Conservation (phyloP, 225 moss, liverwort and hornwort species). For the Polytrichum formosum region DNA sequence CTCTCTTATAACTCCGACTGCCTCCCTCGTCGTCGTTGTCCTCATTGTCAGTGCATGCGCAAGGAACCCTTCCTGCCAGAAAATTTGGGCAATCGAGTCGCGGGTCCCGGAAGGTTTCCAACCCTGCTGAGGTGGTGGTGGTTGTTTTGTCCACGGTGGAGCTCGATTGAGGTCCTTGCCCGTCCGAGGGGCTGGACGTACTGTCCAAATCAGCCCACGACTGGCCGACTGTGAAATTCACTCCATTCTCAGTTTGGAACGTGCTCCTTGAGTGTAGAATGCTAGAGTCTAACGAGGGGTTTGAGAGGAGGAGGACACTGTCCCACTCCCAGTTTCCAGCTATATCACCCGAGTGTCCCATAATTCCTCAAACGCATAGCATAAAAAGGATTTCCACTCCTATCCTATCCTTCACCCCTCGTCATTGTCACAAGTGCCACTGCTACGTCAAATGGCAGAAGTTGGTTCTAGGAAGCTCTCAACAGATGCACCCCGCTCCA, state of each 20-base stretch:
- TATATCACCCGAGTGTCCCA: conserved; percentile 59
- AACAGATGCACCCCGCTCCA: too few species aligned
- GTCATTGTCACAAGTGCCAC: too few species aligned
- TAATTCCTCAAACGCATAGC: conserved; percentile 21
- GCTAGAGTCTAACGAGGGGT: conserved; percentile 34
- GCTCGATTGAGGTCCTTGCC: conserved; percentile 54
- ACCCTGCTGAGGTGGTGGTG: conserved; percentile 19
- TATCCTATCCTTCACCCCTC: too few species aligned
- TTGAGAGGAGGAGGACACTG: conserved; percentile 54
- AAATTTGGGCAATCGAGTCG: conserved; percentile 92
- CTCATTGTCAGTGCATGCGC: conserved; percentile 92
- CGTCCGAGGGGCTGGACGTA: conserved; percentile 33
- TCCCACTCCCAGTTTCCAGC: conserved; percentile 61
- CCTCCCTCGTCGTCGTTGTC: conserved; percentile 81
- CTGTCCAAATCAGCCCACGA: conserved; percentile 50
- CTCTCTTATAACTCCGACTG: conserved; percentile 66
- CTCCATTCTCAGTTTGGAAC: conserved; percentile 20
- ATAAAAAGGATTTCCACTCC: conserved; percentile 10
- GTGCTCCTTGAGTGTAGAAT: conserved; percentile 18
- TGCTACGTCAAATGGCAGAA: too few species aligned
- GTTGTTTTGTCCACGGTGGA: conserved; percentile 41
- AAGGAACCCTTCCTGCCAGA: conserved; percentile 81
- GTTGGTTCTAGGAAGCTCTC: too few species aligned
- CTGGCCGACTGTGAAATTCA: conserved; percentile 32
- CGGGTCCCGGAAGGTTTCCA: conserved; percentile 62